Percentiles rank a stretch among this genome's conserved stretches.
Evolutionary conservation across 495 filamentous ascomycete species (phyloP).

Genomic region (Aspergillus cavernicola): DNA sequence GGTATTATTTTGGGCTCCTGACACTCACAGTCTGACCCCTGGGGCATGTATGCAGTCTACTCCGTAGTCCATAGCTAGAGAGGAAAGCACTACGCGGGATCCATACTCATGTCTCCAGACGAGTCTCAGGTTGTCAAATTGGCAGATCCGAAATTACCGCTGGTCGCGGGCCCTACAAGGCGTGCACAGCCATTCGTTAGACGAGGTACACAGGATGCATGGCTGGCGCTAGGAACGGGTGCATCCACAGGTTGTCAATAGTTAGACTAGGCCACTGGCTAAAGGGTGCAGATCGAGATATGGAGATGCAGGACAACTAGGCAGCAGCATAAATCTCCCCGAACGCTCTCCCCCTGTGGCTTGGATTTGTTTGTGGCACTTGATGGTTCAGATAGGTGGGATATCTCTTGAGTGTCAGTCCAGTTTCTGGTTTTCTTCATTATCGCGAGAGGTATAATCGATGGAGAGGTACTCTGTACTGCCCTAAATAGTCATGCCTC

Average conservation of each 20-base stretch:
- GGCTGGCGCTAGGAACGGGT: conserved; percentile 9
- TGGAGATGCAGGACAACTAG: conserved; percentile 12
- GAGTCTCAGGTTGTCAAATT: too few species aligned
- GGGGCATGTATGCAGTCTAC: too few species aligned
- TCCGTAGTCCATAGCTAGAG: too few species aligned
- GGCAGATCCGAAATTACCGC: background rate
- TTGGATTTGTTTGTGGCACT: background rate
- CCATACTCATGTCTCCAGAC: too few species aligned
- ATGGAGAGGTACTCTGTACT: background rate
- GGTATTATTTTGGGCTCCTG: background rate
- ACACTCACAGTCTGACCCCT: too few species aligned
- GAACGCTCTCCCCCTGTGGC: background rate
- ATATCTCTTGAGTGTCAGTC: background rate
- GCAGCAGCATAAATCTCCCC: conserved; percentile 15
- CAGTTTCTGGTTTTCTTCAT: background rate
- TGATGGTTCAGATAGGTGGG: background rate
- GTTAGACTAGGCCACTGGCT: conserved; percentile 6
- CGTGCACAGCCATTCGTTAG: conserved; percentile 4
- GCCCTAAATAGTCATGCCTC: too few species aligned
- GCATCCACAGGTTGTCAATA: conserved; percentile 14
- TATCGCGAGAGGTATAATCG: background rate
- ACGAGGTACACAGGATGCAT: background rate
- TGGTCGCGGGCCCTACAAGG: background rate
- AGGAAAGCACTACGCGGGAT: too few species aligned
- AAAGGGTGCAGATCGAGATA: conserved; percentile 12